phyloP scores from a whole-genome alignment of 176 grass and related monocot genomes.

The Oropetium thomaeum region DNA sequence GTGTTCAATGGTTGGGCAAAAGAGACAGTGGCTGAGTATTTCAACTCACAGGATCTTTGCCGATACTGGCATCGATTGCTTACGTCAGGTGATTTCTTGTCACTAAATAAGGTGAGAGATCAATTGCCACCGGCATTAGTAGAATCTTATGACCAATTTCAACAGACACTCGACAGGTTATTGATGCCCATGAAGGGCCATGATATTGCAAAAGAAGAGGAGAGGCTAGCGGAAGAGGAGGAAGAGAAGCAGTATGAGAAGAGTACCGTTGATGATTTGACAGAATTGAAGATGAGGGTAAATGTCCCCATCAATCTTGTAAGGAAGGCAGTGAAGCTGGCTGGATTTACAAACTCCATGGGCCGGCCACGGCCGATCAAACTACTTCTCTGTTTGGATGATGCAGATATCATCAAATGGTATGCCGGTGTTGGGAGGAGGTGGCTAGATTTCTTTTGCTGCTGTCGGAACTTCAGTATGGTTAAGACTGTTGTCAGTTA shows the following conservation, averaged over 20 bases:
- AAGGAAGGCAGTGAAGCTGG: conserved; percentile 71
- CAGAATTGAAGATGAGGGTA: conserved; percentile 79
- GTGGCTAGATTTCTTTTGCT: conserved; percentile 96
- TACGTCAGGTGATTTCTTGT: conserved; percentile 79
- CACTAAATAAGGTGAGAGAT: conserved; percentile 59
- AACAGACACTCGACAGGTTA: conserved; percentile 56
- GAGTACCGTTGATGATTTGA: conserved; percentile 73
- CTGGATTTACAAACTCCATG: conserved; percentile 89
- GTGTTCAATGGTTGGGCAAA: conserved; percentile 67
- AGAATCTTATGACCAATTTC: conserved; percentile 78
- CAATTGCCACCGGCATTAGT: conserved; percentile 68
- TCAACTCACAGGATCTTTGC: conserved; percentile 54
- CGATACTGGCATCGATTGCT: conserved; percentile 74
- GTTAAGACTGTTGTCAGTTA: conserved; percentile 83
- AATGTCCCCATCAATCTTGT: conserved; percentile 70
- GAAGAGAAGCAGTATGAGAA: conserved; percentile 75
- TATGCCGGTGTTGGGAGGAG: conserved; percentile 78
- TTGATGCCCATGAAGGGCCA: conserved; percentile 50
- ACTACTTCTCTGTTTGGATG: conserved; percentile 85
- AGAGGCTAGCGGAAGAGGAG: conserved; percentile 56
- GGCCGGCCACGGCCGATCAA: conserved; percentile 78
- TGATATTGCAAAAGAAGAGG: conserved; percentile 48
- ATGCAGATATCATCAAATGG: conserved; percentile 90
- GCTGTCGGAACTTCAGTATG: conserved; percentile 83
- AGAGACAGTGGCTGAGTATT: conserved; percentile 59